Percentiles rank a stretch among this genome's conserved stretches.
phyloP scores from a whole-genome alignment of 2,329 filamentous ascomycete species.

The Fusarium sp. region DNA sequence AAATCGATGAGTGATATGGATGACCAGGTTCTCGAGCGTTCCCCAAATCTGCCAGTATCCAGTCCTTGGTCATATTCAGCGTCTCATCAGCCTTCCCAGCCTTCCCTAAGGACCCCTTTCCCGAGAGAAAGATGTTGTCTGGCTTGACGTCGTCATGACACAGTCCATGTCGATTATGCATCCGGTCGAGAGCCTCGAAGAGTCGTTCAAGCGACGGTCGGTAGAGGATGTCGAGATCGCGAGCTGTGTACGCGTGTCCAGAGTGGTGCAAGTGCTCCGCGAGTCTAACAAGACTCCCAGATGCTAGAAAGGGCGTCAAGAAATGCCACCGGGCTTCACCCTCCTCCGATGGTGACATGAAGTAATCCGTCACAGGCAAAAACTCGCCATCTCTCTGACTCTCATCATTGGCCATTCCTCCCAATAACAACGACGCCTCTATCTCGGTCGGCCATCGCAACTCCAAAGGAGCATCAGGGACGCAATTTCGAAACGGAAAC shows the following conservation, averaged over 20 bases:
- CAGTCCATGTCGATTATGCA: constrained; percentile 41
- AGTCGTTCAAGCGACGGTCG: constrained; percentile 46
- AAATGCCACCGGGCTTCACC: constrained; percentile 43
- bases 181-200: constrained; percentile 39
- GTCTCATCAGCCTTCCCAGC: background rate
- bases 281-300: constrained; percentile 43
- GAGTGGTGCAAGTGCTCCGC: constrained; percentile 37
- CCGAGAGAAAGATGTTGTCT: constrained; percentile 47
- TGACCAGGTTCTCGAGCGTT: constrained; percentile 47
- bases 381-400: constrained; percentile 30
- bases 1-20: constrained; percentile 45
- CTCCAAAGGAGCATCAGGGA: constrained; percentile 19
- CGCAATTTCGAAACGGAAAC: constrained; percentile 49
- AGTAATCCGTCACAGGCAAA: constrained; percentile 47
- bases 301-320: constrained; percentile 43
- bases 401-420: constrained; percentile 31
- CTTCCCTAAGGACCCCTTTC: background rate
- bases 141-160: constrained; percentile 51
- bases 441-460: constrained; percentile 50
- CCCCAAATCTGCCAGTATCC: constrained; percentile 49
- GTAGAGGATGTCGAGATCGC: constrained; percentile 46
- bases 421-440: constrained; percentile 44
- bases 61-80: constrained; percentile 33
- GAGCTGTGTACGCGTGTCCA: constrained; percentile 21
- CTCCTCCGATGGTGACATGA: constrained; percentile 32